A percentile compares a stretch with the other conserved stretches of the same genome.
Conservation (phyloP, 2,329 filamentous ascomycete species). For the Talaromyces islandicus region DNA sequence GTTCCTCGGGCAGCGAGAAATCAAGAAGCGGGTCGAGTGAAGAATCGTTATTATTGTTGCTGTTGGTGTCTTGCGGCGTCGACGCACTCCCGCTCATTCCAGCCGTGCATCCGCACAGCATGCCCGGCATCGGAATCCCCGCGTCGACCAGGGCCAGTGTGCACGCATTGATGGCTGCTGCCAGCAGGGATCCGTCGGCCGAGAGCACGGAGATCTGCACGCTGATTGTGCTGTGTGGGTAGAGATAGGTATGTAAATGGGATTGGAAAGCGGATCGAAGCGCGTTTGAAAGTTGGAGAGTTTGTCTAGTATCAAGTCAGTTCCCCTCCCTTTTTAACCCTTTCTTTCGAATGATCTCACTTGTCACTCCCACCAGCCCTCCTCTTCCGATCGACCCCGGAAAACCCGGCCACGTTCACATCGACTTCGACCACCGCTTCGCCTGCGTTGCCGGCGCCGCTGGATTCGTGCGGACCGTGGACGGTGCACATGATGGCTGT, state of each 20-base stretch:
- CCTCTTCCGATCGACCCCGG: slow-evolving; percentile 76
- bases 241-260: slow-evolving; percentile 78
- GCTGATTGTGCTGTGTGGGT: slow-evolving; percentile 78
- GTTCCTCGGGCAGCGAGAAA: slow-evolving; percentile 42
- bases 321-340: not conserved
- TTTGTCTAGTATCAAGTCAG: slow-evolving; percentile 52
- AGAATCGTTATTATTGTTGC: slow-evolving; percentile 28
- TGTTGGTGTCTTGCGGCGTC: slow-evolving; percentile 29
- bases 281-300: slow-evolving; percentile 56
- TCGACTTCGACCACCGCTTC: slow-evolving; percentile 71
- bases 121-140: slow-evolving; percentile 90
- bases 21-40: slow-evolving; percentile 39
- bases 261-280: slow-evolving; percentile 70
- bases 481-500: slow-evolving; percentile 95
- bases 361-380: slow-evolving; percentile 66
- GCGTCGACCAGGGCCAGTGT: slow-evolving; percentile 91
- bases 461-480: slow-evolving; percentile 67
- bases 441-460: slow-evolving; percentile 38
- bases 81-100: slow-evolving; percentile 54
- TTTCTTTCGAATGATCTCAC: slow-evolving; percentile 35
- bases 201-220: slow-evolving; percentile 82
- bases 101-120: slow-evolving; percentile 81
- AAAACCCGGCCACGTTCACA: slow-evolving; percentile 82
- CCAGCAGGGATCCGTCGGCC: slow-evolving; percentile 83
- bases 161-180: slow-evolving; percentile 82